Evolutionary conservation across 495 filamentous ascomycete genomes (phyloP).

Genomic region (Letharia lupina): DNA sequence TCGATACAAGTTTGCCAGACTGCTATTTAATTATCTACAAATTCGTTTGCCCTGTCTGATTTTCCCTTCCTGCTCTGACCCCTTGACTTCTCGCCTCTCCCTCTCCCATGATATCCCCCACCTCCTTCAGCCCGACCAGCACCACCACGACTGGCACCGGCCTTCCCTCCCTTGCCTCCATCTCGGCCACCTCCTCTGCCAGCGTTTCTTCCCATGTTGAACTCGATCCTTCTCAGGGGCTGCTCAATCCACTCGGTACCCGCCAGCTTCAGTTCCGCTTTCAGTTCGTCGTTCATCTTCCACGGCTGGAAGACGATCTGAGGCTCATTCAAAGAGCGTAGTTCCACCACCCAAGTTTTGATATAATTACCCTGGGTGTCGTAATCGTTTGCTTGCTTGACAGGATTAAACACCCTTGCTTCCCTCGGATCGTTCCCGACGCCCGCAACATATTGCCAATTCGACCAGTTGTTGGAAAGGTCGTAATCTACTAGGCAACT

Average conservation of each 20-base stretch:
- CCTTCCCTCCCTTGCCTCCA: conserved; percentile 22
- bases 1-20: not conserved
- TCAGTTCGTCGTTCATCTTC: conserved; percentile 44
- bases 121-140: conserved; percentile 24
- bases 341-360: conserved; percentile 55
- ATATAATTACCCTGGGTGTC: conserved; percentile 58
- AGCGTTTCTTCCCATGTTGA: conserved; percentile 37
- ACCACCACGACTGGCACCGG: conserved; percentile 21
- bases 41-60: conserved; percentile 18
- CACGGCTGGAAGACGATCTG: conserved; percentile 57
- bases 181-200: conserved; percentile 25
- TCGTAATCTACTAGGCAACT: conserved; percentile 62
- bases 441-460: conserved; percentile 68
- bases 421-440: conserved; percentile 67
- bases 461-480: conserved; percentile 62
- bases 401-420: conserved; percentile 60
- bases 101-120: conserved; percentile 20
- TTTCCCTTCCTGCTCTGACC: conserved; percentile 24
- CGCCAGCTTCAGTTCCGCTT: conserved; percentile 41
- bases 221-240: conserved; percentile 50
- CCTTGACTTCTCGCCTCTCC: conserved; percentile 23
- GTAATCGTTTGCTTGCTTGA: conserved; percentile 51
- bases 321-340: conserved; percentile 42
- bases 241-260: conserved; percentile 47
- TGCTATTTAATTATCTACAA: conserved; percentile 9